Evolutionary conservation across 2,329 filamentous ascomycete genomes (phyloP), one percentile per base, ranked within the genome.

Genomic region (Fusarium brachygibbosum): DNA sequence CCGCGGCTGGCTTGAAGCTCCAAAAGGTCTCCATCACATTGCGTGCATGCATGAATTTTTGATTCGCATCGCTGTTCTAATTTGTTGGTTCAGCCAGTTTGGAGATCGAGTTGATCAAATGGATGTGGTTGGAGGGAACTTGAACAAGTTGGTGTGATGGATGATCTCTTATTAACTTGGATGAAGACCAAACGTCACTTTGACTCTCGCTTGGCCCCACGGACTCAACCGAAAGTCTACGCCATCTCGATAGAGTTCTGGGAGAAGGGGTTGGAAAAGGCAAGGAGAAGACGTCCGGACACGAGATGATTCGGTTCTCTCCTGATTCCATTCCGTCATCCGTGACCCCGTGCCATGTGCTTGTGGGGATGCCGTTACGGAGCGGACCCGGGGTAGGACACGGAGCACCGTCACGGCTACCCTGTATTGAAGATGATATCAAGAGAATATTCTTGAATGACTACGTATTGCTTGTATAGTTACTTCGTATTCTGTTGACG

Each of bases 181-280:
- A 72, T 68, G 52, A 41, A 42, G 49, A 56, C 21, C 19, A 60
- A 44, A 72, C 72, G 68, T 74, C 72, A 74, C 70, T 46, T 61
- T 65, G 71, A 60, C 51, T 70, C 44, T 63, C 54, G n/a, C 41
- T 66, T 63, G 61, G n/a, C 42, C n/a, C 42, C 28, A 31, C 28
- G 12, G 42, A 45, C 28, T 31, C 42, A 45, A 45, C 42, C n/a
- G 42, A 45, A 44, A 32, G n/a, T 45, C 28, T 31, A 28, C 28
- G 21, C 48, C 35, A 51, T 51, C 34, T 51, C 48, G 48, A 51
- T 51, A 29, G 34, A 28, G 48, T 51, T 34, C 25, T 23, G 23
- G 23, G 23, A 25, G 23, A 25, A 25, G 23, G 23, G 23, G 23
- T 25, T 51, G 34, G 23, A 28, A 38, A 12, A 35, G 13, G 32